Conservation (phyloP, 345 rosid genomes). For the Salix purpurea region DNA sequence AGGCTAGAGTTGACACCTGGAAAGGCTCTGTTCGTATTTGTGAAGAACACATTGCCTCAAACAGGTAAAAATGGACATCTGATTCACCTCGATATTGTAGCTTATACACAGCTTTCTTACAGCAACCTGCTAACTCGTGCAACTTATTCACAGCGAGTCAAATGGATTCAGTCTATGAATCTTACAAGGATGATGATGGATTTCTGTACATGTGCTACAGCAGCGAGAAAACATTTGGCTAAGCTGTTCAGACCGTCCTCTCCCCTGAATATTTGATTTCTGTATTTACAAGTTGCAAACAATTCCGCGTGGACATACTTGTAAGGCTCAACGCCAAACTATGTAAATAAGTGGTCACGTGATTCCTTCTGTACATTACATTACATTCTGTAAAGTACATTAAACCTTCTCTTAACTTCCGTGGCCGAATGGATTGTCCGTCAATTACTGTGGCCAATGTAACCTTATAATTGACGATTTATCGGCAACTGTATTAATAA, state of each 20-base stretch:
- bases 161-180: slow-evolving; percentile 20
- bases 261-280: background rate
- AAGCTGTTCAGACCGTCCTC: background rate
- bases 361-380: background rate
- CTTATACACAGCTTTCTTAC: background rate
- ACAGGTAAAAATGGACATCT: slow-evolving; percentile 8
- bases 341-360: background rate
- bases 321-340: background rate
- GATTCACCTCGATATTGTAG: background rate
- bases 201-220: slow-evolving; percentile 29
- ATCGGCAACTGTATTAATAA: background rate
- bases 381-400: background rate
- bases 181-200: slow-evolving; percentile 26
- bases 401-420: background rate
- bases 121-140: background rate
- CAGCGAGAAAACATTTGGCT: slow-evolving; percentile 30
- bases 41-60: slow-evolving; percentile 25
- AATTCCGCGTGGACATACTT: background rate
- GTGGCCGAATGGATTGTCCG: background rate
- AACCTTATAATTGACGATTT: background rate
- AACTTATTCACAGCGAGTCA: slow-evolving; percentile 6
- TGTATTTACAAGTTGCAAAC: background rate
- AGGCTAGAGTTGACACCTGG: slow-evolving; percentile 21
- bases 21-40: slow-evolving; percentile 27
- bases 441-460: background rate